Evolutionary conservation across 306 rosid species (phyloP), one percentile per base, ranked within the genome.

Genomic region (Elaeagnus macrophylla): DNA sequence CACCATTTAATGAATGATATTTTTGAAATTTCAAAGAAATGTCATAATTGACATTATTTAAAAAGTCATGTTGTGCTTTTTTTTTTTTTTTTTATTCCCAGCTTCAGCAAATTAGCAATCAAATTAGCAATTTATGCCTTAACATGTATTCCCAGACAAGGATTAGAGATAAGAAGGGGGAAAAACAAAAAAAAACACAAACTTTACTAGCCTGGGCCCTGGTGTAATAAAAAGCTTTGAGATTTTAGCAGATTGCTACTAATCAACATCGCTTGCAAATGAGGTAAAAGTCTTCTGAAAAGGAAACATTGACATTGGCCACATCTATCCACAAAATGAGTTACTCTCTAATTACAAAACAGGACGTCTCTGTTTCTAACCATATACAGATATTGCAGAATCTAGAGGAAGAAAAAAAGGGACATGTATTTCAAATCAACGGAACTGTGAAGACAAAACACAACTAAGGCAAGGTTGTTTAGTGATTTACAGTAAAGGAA

Each of bases 401-500:
- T 72, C 78, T 65, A 74, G 67, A 54, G 69, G 78, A 72, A 57
- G 64, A 57, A 16, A 5, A 18, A 15, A 59, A 57, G 54, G 59
- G 25, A 47, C 37, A 62, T 72, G 69, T 51, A 66, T 61, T 49
- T 74, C 76, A 77, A 80, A 68, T 43, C 68, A 59, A 50, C 5
- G 12, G 25, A 10, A 36, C 48, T 12, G 19, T 45, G 12, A 17
- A 45, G 8, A 45, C 15, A 14, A 45, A 16, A 45, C 49, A 0
- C 15, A 45, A 45, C 0, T 12, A 9, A 42, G 13, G 11, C 46
- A 42, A 1, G 5, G 9, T 11, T 16, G 14, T 36, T 0, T 0
- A 66, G 71, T 49, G 71, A 37, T 68, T 60, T 64, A 75, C 75
- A 57, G 62, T 43, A 73, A 74, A 62, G 75, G 77, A 73, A 67